Base-by-base conservation (phyloP, 345 rosid species). In the Melastoma malabathricum region DNA sequence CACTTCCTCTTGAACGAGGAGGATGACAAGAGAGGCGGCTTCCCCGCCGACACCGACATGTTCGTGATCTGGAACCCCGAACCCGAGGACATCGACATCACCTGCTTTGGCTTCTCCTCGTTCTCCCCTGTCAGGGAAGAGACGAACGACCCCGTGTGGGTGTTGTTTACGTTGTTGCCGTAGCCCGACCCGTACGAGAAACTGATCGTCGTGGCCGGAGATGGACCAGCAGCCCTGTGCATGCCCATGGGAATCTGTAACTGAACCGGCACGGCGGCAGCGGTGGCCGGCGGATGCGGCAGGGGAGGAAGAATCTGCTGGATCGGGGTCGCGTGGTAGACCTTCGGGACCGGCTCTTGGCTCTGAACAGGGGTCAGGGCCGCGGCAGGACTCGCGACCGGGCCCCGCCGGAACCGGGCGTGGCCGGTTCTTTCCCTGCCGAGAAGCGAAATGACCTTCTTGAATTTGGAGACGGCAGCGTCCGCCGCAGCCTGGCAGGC, bases 401-500 rank as follows among this genome's bases (percentile, higher is more conserved):
- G 43, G 47, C 73, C 93, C 1, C 95, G 70, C 51, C 97, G 64
- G 52, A 92, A 92, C 54, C 98, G 89, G 45, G 98, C 98, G 45
- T 87, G 98, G 15, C 98, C 98, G 55, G 86, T 87, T 55, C 87
- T 61, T 47, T 75, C 77, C 20, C 88, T 84, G 55, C 82, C 88
- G 58, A 88, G 68, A n/a, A 84, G 84, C 50, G 98, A 87, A 43
- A 92, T 84, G 5, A 87, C 90, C 47, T 68, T 79, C 63, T 68
- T 77, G 72, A 92, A 92, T 79, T 84, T 84, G 0, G 90, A 77
- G 47, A 92, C 93, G 43, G 97, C 84, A 16, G 59, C 75, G 44
- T 84, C 90, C 0, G 95, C 81, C 4, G 75, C 78, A 1, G 66
- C 72, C 3, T 67, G 67, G 74, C 72, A 83, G 59, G 78, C 95